A percentile compares a stretch with the other conserved stretches of the same genome.
Conservation (phyloP, 1,139 yeast species). For the Candida mesenterica region DNA sequence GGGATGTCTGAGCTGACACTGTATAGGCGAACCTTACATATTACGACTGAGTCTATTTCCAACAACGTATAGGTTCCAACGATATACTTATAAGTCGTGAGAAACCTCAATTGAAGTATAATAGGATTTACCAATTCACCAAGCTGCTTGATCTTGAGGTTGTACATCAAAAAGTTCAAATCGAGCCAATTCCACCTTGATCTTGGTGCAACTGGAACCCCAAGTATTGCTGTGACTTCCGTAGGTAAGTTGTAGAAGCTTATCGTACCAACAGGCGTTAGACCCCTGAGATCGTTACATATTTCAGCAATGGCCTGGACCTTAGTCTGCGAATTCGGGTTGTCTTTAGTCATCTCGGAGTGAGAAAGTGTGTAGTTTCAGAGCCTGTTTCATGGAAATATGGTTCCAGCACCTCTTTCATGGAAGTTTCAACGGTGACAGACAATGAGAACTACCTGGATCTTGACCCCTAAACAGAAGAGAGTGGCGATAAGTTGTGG, state of each 20-base stretch:
- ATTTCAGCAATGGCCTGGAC: conserved; percentile 15
- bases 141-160: no score
- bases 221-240: neutral
- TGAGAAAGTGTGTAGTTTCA: no score
- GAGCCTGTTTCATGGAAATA: no score
- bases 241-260: conserved; percentile 41
- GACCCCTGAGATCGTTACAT: conserved; percentile 39
- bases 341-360: neutral
- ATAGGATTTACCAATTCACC: no score
- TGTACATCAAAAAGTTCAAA: conserved; percentile 17
- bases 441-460: no score
- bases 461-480: no score
- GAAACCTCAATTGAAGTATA: no score
- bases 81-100: no score
- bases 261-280: conserved; percentile 50
- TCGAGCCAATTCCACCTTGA: conserved; percentile 55
- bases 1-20: conserved; percentile 46
- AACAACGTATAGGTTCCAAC: no score
- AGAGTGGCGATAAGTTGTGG: no score
- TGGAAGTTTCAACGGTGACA: no score
- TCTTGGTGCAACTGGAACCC: neutral
- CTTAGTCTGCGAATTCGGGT: neutral
- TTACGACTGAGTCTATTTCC: conserved; percentile 2
- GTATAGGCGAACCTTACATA: conserved; percentile 47
- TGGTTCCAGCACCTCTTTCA: no score